Conservation (phyloP, 208 protist genomes). For the Tritrichomonas musculus region DNA sequence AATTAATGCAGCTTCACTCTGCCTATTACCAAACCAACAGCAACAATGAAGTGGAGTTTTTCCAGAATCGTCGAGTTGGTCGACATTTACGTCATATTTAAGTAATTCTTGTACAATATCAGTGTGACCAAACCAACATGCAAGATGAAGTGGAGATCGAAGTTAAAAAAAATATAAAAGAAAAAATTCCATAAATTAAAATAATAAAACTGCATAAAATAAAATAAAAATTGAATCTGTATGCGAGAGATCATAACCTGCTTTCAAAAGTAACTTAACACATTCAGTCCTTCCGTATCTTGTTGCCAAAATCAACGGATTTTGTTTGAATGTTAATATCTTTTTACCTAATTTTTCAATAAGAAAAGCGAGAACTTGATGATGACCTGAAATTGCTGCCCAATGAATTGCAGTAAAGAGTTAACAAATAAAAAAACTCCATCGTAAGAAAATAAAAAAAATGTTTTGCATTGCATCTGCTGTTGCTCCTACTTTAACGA, state of each 20-base stretch:
- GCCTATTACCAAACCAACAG: not conserved
- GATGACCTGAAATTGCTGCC: not conserved
- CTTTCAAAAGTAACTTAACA: not conserved
- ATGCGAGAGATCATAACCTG: not conserved
- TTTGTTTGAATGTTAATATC: not conserved
- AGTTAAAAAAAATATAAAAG: not conserved
- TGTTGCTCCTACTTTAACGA: not conserved
- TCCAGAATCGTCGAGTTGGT: not conserved
- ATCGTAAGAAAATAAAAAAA: not conserved
- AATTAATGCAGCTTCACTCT: not conserved
- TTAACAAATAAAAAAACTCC: not conserved
- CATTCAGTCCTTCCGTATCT: not conserved
- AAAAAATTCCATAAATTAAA: not conserved
- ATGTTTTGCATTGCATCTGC: not conserved
- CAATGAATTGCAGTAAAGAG: slow-evolving; percentile 20
- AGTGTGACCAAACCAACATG: not conserved
- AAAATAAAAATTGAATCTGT: too few relatives aligned
- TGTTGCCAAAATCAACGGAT: not conserved
- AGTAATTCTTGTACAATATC: slow-evolving; percentile 16
- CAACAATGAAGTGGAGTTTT: not conserved
- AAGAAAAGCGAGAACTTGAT: not conserved
- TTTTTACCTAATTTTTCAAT: not conserved
- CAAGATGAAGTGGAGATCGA: slow-evolving; percentile 2
- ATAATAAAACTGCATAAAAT: too few relatives aligned
- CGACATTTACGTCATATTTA: not conserved